Conservation (phyloP, 345 rosid species). For the Heritiera fomes region DNA sequence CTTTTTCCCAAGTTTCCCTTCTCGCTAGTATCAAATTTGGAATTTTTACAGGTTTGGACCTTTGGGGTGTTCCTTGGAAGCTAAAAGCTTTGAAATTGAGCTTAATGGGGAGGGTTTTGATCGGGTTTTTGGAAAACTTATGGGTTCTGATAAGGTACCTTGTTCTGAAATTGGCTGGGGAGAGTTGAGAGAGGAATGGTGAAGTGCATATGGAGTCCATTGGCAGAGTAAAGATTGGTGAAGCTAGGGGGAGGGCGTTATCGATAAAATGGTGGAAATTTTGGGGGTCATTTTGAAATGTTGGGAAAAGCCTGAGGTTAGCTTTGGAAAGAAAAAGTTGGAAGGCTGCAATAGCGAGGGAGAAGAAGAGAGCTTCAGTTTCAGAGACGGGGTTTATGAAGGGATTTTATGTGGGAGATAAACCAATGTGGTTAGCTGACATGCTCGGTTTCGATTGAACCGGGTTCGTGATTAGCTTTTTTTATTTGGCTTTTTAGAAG, state of each 20-base stretch:
- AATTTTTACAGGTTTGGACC: constrained; percentile 19
- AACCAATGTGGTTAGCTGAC: not conserved
- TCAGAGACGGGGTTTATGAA: constrained; percentile 8
- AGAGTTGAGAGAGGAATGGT: constrained; percentile 37
- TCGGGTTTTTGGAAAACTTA: constrained; percentile 15
- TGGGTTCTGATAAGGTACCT: constrained; percentile 32
- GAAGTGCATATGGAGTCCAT: constrained; percentile 56
- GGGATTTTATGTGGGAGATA: not conserved
- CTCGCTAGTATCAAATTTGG: constrained; percentile 20
- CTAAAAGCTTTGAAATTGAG: constrained; percentile 29
- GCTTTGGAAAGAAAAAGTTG: not conserved
- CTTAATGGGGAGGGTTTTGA: constrained; percentile 27
- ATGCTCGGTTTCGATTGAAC: not conserved
- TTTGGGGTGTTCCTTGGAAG: constrained; percentile 26
- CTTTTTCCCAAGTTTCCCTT: constrained; percentile 26
- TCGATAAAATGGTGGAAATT: constrained; percentile 6
- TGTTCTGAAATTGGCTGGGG: constrained; percentile 33
- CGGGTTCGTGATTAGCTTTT: not conserved
- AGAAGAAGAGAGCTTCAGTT: not conserved
- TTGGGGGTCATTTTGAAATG: constrained; percentile 20
- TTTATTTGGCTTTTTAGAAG: not conserved
- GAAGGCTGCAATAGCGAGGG: constrained; percentile 1
- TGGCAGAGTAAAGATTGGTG: constrained; percentile 1
- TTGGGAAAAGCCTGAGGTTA: not conserved
- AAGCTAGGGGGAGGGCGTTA: not conserved